phyloP scores from a whole-genome alignment of 805 yeast species.

The Starmerella apis region DNA sequence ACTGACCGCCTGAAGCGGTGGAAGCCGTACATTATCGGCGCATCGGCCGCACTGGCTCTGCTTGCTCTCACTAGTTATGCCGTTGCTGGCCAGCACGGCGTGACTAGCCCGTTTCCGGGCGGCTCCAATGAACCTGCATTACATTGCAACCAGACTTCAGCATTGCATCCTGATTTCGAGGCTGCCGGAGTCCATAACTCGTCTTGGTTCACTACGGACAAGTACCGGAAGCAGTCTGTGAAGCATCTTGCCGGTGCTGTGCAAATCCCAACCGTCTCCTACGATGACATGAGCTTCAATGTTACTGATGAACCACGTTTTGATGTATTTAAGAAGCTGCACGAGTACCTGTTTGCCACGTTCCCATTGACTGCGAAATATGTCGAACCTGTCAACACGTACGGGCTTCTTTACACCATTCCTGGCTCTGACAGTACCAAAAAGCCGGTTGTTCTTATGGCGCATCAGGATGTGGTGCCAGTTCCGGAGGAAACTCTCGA shows the following conservation, averaged over 20 bases:
- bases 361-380: constrained; percentile 46
- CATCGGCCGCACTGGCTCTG: constrained; percentile 1
- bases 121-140: constrained; percentile 1
- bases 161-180: constrained; percentile 11
- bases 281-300: constrained; percentile 41
- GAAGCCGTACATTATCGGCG: constrained; percentile 7
- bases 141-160: constrained; percentile 12
- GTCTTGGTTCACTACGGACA: constrained; percentile 9
- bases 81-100: constrained; percentile 1
- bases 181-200: constrained; percentile 9
- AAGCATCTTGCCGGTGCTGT: constrained; percentile 40
- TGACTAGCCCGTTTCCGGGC: not conserved
- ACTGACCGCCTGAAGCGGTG: constrained; percentile 1
- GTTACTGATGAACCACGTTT: constrained; percentile 46
- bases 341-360: constrained; percentile 41
- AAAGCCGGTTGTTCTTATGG: constrained; percentile 58
- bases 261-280: constrained; percentile 52
- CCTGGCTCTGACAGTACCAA: constrained; percentile 41
- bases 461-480: constrained; percentile 73
- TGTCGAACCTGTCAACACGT: constrained; percentile 46
- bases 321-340: constrained; percentile 41
- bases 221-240: constrained; percentile 16
- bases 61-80: constrained; percentile 6
- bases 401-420: constrained; percentile 54
- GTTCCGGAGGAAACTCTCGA: constrained; percentile 43